Conservation (phyloP, 2,329 filamentous ascomycete species). For the Colletotrichum neosansevieriae region DNA sequence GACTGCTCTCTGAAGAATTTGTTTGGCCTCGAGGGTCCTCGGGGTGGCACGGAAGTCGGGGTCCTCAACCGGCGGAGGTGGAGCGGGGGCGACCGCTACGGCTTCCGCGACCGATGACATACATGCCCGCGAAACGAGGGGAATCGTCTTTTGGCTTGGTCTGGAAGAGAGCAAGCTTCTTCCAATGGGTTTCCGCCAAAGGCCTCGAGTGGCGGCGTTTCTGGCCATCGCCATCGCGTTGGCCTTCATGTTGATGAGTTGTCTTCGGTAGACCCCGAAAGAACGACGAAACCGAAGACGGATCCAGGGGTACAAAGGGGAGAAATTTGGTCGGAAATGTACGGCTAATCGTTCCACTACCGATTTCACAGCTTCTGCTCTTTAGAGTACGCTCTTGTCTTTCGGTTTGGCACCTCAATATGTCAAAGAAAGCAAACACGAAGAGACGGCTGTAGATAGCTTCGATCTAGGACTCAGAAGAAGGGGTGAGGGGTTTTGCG, state of each 20-base stretch:
- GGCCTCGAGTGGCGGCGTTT: conserved; percentile 18
- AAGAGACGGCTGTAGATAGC: not conserved
- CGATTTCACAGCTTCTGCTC: too few relatives aligned
- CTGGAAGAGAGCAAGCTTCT: not conserved
- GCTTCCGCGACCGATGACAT: conserved; percentile 36
- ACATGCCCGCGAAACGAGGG: conserved; percentile 7
- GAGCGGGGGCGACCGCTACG: conserved; percentile 29
- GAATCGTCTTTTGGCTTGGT: not conserved
- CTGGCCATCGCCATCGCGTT: conserved; percentile 18
- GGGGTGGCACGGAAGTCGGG: conserved; percentile 17
- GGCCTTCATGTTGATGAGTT: conserved; percentile 11
- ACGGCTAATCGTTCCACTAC: too few relatives aligned
- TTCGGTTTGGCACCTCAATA: not conserved
- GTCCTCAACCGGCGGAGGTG: conserved; percentile 26
- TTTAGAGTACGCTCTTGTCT: too few relatives aligned
- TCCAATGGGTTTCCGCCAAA: not conserved
- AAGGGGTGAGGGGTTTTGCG: conserved; percentile 38
- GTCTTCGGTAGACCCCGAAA: too few relatives aligned
- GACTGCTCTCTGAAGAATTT: conserved; percentile 65
- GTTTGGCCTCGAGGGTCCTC: conserved; percentile 32
- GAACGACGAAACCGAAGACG: not conserved
- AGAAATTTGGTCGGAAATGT: too few relatives aligned
- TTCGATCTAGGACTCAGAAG: not conserved
- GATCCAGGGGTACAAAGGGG: not conserved
- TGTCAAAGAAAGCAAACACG: not conserved